phyloP scores from a whole-genome alignment of 83 land plant genomes.

The Isoetes engelmannii region DNA sequence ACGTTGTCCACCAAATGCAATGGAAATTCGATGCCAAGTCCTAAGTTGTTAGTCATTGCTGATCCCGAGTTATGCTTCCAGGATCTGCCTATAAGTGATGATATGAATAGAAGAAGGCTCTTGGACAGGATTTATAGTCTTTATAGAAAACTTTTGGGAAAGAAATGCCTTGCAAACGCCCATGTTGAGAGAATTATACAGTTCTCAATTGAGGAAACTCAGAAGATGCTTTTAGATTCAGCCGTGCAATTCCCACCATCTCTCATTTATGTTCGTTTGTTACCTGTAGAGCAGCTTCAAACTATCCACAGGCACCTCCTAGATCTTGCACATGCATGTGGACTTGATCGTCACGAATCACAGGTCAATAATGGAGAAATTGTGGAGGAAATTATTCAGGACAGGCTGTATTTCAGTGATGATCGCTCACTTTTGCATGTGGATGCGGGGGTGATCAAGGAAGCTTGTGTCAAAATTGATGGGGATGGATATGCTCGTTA shows the following conservation, averaged over 20 bases:
- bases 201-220: slow-evolving; percentile 59
- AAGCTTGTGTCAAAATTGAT: not conserved
- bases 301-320: slow-evolving; percentile 63
- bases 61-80: slow-evolving; percentile 7
- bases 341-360: slow-evolving; percentile 29
- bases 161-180: slow-evolving; percentile 55
- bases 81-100: slow-evolving; percentile 57
- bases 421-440: slow-evolving; percentile 45
- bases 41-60: not conserved
- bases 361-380: not conserved
- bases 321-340: slow-evolving; percentile 62
- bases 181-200: slow-evolving; percentile 70
- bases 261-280: slow-evolving; percentile 62
- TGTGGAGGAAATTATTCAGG: slow-evolving; percentile 27
- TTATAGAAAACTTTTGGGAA: slow-evolving; percentile 43
- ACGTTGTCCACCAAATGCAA: not conserved
- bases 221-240: slow-evolving; percentile 48
- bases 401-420: slow-evolving; percentile 42
- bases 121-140: slow-evolving; percentile 55
- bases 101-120: slow-evolving; percentile 48
- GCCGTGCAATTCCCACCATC: slow-evolving; percentile 46
- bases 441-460: slow-evolving; percentile 44
- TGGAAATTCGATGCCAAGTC: not conserved
- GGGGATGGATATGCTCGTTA: not conserved
- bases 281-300: slow-evolving; percentile 49